phyloP scores from a whole-genome alignment of 2,329 filamentous ascomycete genomes.

The Penicillium sp. region DNA sequence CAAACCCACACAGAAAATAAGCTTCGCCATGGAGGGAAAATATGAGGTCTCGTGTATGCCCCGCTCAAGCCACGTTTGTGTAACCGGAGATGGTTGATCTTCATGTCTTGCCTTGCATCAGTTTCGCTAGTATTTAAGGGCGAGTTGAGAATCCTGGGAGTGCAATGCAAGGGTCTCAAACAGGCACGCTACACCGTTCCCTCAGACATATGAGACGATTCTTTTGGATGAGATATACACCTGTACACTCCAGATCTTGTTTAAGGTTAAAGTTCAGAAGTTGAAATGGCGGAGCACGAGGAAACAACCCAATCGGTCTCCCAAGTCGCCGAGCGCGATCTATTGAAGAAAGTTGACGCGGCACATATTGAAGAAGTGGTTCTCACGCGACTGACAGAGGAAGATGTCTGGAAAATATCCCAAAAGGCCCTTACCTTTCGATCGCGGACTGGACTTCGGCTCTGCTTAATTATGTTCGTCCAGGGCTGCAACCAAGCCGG shows the following conservation, averaged over 20 bases:
- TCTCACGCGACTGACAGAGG: conserved; percentile 45
- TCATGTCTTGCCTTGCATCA: neutral
- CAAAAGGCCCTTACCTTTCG: conserved; percentile 38
- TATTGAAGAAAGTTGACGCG: conserved; percentile 3
- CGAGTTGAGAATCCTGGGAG: neutral
- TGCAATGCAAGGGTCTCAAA: neutral
- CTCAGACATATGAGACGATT: neutral
- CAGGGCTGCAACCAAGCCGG: conserved; percentile 48
- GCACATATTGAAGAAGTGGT: conserved; percentile 43
- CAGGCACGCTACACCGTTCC: too few species aligned
- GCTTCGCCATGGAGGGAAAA: neutral
- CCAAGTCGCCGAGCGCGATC: conserved; percentile 13
- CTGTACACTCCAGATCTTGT: neutral
- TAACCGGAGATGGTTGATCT: neutral
- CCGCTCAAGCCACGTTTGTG: conserved; percentile 5
- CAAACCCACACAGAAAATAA: too few species aligned
- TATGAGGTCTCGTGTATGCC: neutral
- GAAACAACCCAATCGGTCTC: neutral
- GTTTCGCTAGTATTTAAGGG: neutral
- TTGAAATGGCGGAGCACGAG: neutral
- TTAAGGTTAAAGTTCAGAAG: neutral
- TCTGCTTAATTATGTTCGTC: conserved; percentile 43
- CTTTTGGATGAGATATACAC: neutral
- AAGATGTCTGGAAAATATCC: conserved; percentile 43
- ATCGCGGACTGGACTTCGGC: conserved; percentile 40